A percentile compares a stretch with the other conserved stretches of the same genome.
Evolutionary conservation across 2,329 filamentous ascomycete species (phyloP).

Genomic region (Ceratocystis cacaofunesta): DNA sequence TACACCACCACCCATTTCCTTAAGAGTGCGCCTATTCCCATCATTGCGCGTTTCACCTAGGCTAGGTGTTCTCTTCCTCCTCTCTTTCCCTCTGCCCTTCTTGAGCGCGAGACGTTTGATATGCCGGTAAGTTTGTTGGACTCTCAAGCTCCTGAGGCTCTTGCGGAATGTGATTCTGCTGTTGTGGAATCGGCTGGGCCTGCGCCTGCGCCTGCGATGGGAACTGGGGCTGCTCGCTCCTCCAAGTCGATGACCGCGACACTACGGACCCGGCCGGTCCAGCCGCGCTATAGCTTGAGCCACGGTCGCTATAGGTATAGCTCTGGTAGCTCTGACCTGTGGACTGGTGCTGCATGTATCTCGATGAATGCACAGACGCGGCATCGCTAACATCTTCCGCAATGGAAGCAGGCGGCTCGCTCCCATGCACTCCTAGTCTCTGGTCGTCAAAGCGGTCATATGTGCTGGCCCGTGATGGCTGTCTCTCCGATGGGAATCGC

Average conservation of each 20-base stretch:
- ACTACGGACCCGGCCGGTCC: neutral
- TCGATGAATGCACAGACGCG: neutral
- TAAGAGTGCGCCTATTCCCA: neutral
- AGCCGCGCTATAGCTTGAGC: neutral
- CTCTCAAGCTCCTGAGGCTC: neutral
- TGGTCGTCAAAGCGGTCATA: neutral
- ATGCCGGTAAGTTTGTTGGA: neutral
- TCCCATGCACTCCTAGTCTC: neutral
- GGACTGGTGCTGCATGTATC: neutral
- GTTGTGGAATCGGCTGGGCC: neutral
- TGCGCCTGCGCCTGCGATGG: neutral
- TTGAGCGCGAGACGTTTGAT: neutral
- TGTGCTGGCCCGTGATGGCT: neutral
- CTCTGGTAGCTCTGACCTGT: neutral
- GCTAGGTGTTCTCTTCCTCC: neutral
- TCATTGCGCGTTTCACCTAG: neutral
- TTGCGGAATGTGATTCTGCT: neutral
- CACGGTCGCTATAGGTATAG: neutral
- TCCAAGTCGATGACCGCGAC: neutral
- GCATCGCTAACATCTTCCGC: neutral
- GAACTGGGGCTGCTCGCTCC: neutral
- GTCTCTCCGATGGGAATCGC: neutral
- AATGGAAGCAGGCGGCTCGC: neutral
- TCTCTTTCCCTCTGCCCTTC: neutral
- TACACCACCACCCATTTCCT: neutral